Evolutionary conservation across 208 protist genomes (phyloP).

Genomic region (Strigomonas culicis): DNA sequence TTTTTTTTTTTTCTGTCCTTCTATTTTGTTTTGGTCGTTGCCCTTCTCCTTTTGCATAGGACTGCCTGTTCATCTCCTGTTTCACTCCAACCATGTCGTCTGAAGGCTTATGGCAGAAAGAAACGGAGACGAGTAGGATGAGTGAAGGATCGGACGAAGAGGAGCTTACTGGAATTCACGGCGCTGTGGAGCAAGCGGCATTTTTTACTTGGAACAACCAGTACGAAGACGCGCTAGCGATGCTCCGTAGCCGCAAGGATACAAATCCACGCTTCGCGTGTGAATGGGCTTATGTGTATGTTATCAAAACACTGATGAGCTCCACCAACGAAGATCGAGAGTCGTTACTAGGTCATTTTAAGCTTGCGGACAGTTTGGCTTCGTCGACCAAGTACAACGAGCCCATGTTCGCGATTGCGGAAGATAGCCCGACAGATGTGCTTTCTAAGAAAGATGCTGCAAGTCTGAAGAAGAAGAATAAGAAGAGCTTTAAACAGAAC

Average conservation of each 20-base stretch:
- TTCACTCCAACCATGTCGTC: too few species aligned
- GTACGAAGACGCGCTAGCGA: conserved; percentile 53
- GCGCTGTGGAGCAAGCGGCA: conserved; percentile 49
- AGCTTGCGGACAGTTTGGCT: conserved; percentile 73
- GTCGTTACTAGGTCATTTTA: conserved; percentile 62
- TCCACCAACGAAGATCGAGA: conserved; percentile 78
- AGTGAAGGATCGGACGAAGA: too few species aligned
- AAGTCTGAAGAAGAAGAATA: conserved; percentile 32
- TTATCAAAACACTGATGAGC: conserved; percentile 81
- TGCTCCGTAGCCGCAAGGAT: conserved; percentile 60
- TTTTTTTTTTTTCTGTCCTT: conserved; percentile 11
- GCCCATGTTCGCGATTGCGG: conserved; percentile 53
- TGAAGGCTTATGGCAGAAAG: too few species aligned
- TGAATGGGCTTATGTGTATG: conserved; percentile 73
- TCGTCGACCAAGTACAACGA: conserved; percentile 63
- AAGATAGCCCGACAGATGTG: conserved; percentile 12
- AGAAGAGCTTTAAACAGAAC: conserved; percentile 59
- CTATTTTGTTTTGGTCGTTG: conserved; percentile 13
- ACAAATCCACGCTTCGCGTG: conserved; percentile 78
- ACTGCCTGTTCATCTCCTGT: conserved; percentile 5
- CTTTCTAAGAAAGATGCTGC: conserved; percentile 19
- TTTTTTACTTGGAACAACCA: conserved; percentile 84
- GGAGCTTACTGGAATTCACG: conserved; percentile 36
- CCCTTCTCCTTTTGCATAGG: too few species aligned
- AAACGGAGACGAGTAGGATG: too few species aligned